A percentile compares a stretch with the other conserved stretches of the same genome.
phyloP scores from a whole-genome alignment of 2,329 filamentous ascomycete species.

The Leptodontidium sp. region DNA sequence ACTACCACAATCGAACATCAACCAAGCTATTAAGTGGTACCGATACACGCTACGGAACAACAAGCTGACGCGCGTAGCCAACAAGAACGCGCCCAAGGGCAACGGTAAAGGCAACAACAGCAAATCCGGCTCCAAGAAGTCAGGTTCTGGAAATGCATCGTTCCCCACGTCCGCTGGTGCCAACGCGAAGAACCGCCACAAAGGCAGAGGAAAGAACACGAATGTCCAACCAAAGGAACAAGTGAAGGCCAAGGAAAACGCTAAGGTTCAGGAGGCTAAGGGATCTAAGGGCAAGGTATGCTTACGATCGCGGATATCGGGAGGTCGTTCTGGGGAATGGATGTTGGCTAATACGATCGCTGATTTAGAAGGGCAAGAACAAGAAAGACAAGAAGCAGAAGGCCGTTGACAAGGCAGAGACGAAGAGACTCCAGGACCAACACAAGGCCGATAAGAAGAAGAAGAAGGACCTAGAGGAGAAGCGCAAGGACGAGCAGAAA shows the following conservation, averaged over 20 bases:
- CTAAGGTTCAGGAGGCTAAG: not conserved
- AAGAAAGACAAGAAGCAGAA: constrained; percentile 16
- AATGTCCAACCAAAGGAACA: not conserved
- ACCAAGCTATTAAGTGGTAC: too few species aligned
- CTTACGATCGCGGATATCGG: not conserved
- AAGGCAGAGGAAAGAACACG: constrained; percentile 6
- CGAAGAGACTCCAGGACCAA: constrained; percentile 6
- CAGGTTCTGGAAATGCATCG: not conserved
- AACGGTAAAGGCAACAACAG: constrained; percentile 10
- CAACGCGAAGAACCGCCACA: constrained; percentile 19
- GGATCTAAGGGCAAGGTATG: constrained; percentile 1
- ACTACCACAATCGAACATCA: too few species aligned
- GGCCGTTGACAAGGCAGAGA: constrained; percentile 1
- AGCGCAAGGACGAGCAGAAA: not conserved
- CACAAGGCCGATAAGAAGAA: constrained; percentile 13
- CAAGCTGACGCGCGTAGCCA: not conserved
- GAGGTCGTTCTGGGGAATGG: not conserved
- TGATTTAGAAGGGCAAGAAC: not conserved
- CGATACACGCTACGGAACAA: too few species aligned
- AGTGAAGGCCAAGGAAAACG: not conserved
- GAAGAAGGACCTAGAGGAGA: constrained; percentile 10
- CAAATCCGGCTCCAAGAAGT: not conserved
- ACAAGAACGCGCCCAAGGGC: not conserved
- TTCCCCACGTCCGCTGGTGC: constrained; percentile 10
- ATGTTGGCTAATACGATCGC: not conserved